These are phyloP conservation scores for Magnusiomyces magnusii DNA, from an alignment of 1,139 yeast species.

Conservation along the genomic window DNA sequence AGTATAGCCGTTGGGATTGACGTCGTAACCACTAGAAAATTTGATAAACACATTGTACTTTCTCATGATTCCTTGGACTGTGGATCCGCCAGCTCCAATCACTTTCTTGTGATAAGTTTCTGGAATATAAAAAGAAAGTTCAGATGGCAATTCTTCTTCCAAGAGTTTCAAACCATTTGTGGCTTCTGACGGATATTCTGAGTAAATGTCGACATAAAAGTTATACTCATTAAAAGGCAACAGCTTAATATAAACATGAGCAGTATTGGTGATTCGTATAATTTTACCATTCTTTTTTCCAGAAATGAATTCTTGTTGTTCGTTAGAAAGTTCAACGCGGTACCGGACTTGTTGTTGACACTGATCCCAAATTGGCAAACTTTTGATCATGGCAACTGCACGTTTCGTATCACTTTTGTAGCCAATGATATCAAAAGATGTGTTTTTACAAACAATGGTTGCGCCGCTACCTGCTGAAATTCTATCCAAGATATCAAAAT, in stretches of 20 bases:
- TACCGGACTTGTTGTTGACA: slow-evolving; percentile 30
- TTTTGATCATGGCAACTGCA: slow-evolving; percentile 33
- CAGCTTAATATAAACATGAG: slow-evolving; percentile 54
- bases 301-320: slow-evolving; percentile 78
- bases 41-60: slow-evolving; percentile 90
- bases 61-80: slow-evolving; percentile 88
- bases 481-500: slow-evolving; percentile 32
- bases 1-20: slow-evolving; percentile 44
- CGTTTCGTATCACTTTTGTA: slow-evolving; percentile 30
- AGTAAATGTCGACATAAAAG: slow-evolving; percentile 53
- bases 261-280: slow-evolving; percentile 65
- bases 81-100: slow-evolving; percentile 89
- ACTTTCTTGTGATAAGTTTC: slow-evolving; percentile 92
- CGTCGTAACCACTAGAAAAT: slow-evolving; percentile 59
- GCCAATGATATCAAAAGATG: slow-evolving; percentile 36
- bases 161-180: slow-evolving; percentile 52
- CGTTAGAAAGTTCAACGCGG: slow-evolving; percentile 58
- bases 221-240: slow-evolving; percentile 59
- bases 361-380: slow-evolving; percentile 29
- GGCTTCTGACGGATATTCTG: slow-evolving; percentile 43
- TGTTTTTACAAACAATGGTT: slow-evolving; percentile 24
- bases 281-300: slow-evolving; percentile 95
- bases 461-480: slow-evolving; percentile 36
- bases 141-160: slow-evolving; percentile 83
- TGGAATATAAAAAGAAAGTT: slow-evolving; percentile 75